These are phyloP conservation scores for Hygrocybe coccinea DNA, from an alignment of 768 basidiomycete genomes.

Conservation along the genomic window DNA sequence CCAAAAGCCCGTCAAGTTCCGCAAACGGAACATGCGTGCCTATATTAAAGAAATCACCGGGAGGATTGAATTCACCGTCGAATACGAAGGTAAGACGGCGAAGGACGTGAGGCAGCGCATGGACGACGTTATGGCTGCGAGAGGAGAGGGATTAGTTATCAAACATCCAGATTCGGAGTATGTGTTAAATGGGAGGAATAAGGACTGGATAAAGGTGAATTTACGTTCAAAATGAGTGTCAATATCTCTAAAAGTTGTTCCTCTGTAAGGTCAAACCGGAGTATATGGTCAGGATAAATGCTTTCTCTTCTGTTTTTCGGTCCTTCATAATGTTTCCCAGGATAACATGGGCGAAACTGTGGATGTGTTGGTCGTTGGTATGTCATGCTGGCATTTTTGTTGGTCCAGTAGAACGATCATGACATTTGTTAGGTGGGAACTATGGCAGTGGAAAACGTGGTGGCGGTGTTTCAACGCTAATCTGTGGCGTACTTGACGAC, in stretches of 20 bases:
- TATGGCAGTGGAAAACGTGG: conserved; percentile 84
- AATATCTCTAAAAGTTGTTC: background rate
- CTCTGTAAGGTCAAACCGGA: conserved; percentile 68
- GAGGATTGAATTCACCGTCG: conserved; percentile 71
- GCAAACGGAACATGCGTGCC: conserved; percentile 71
- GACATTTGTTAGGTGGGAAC: conserved; percentile 60
- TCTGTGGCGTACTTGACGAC: conserved; percentile 87
- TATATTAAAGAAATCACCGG: conserved; percentile 69
- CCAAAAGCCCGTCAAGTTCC: conserved; percentile 62
- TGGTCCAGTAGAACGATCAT: conserved; percentile 1
- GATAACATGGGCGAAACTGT: conserved; percentile 92
- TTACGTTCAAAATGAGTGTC: background rate
- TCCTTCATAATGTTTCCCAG: conserved; percentile 32
- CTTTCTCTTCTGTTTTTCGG: background rate
- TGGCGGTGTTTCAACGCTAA: conserved; percentile 83
- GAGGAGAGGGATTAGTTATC: conserved; percentile 91
- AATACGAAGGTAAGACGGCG: conserved; percentile 69
- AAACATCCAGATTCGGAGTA: conserved; percentile 83
- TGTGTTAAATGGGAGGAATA: conserved; percentile 78
- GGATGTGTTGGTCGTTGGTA: conserved; percentile 86
- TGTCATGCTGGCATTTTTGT: conserved; percentile 18
- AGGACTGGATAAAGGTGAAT: conserved; percentile 87
- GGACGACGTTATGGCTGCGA: conserved; percentile 75
- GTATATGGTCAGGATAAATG: conserved; percentile 61
- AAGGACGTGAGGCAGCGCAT: conserved; percentile 78